Evolutionary conservation across 148 eudicot species (phyloP), one percentile per base, ranked within the genome.

Genomic region (Rhododendron griersonianum): DNA sequence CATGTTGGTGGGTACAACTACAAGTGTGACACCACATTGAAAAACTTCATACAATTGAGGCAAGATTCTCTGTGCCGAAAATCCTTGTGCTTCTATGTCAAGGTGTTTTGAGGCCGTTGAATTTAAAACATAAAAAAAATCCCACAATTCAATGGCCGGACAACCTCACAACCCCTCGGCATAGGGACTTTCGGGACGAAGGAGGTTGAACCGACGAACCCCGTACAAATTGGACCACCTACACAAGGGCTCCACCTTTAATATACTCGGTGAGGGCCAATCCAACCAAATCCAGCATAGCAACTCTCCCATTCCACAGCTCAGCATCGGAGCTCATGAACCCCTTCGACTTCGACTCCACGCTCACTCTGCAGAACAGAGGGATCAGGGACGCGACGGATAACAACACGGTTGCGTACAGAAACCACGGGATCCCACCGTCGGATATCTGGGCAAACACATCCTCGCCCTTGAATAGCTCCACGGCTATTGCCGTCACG

Each of bases 211-310:
- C 35, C 35, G 33, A 33, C 1, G 35, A 33, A 33, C 35, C 35
- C 35, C 35, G 5, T 41, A 5, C 44, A 41, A 41, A 41, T 41
- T 41, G 5, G 44, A 41, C 44, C 44, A 50, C 21, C 80, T 82
- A 92, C 23, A 95, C 91, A 81, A 95, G 95, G 25, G 98, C 93
- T 11, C 93, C 87, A 1, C 99, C 99, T 35, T 85, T 94, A 0
- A 41, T 5, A 41, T 5, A 41, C 44, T 41, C 44, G 44, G 44
- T 41, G 44, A 41, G 44, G 44, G 44, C 98, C 91, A 96, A 86
- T 33, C 95, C 98, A 75, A 96, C 91, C 45, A 95, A 89, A 3
- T 98, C 99, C 73, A 95, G 61, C 99, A 96, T 96, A 35, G 99
- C 99, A 15, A 92, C 19, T 85, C 99, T 91, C 1, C 99, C 99